phyloP scores from a whole-genome alignment of 768 basidiomycete species.

The Macrolepiota albuminosa region DNA sequence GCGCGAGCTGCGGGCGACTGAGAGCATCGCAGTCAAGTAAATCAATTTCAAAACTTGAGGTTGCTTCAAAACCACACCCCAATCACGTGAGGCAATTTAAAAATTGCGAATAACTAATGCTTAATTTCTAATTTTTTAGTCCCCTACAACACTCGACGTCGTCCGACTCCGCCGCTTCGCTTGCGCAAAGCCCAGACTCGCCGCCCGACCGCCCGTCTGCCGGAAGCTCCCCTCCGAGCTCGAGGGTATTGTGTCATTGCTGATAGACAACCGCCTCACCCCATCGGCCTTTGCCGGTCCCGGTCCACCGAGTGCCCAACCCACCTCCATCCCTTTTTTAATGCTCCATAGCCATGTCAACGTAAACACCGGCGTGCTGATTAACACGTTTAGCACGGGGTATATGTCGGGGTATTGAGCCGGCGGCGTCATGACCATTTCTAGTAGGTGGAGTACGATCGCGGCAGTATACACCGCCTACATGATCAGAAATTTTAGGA shows the following conservation, averaged over 20 bases:
- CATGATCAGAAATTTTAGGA: conserved; percentile 1
- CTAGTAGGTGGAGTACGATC: conserved; percentile 55
- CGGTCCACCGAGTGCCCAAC: conserved; percentile 73
- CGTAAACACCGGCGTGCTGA: conserved; percentile 77
- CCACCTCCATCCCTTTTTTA: conserved; percentile 70
- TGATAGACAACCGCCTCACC: conserved; percentile 5
- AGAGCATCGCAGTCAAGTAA: conserved; percentile 6
- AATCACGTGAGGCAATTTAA: not conserved
- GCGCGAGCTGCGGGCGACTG: conserved; percentile 7
- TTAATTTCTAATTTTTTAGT: not conserved
- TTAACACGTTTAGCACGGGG: conserved; percentile 77
- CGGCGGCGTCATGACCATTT: conserved; percentile 60
- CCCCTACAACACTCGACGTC: not conserved
- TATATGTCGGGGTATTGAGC: conserved; percentile 81
- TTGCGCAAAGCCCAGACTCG: conserved; percentile 15
- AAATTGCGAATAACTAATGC: no score
- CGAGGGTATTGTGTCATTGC: not conserved
- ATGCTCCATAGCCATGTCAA: conserved; percentile 89
- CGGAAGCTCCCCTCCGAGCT: conserved; percentile 8
- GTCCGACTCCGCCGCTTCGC: not conserved
- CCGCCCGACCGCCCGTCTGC: conserved; percentile 19
- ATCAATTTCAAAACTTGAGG: not conserved
- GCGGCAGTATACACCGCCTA: conserved; percentile 56
- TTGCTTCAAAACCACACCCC: not conserved
- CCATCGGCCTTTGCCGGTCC: conserved; percentile 13